Evolutionary conservation across 495 filamentous ascomycete species (phyloP), one percentile per base, ranked within the genome.

Genomic region (Penicillium robsamsonii): DNA sequence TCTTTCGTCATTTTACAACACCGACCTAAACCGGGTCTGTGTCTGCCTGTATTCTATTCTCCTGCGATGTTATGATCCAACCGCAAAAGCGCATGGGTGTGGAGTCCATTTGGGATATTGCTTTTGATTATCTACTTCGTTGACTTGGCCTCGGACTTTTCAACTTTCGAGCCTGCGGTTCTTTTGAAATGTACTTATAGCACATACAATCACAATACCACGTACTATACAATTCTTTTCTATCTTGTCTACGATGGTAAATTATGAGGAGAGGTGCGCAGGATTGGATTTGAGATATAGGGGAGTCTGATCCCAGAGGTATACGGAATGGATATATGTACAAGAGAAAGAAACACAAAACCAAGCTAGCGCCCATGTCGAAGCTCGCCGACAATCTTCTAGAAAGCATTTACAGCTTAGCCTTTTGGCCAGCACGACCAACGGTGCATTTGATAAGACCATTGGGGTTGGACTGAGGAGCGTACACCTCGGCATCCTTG

Each of bases 381-480:
- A 46, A 33, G n/a, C 41, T 51, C 22, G 11, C 55, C 49, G 50
- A 50, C 29, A 35, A 13, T 20, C 35, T 15, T 38, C 31, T 31
- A 18, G 12, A 27, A 33, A 46, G 53, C 47, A 50, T 66, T 59
- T 71, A 78, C 59, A 78, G 65, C 59, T 73, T 75, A 46, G 74
- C 63, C 65, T 75, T 78, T 37, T 63, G 62, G 57, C 64, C 59
- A 27, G 70, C 78, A 45, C 94, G 85, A 37, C 83, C 83, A 42
- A 98, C 91, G 30, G 91, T 95, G 78, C 92, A 95, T 71, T 96
- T 88, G 79, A 98, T 98, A 57, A 98, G 81, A 42, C 94, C 94
- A 68, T 97, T 98, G 46, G 94, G 94, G 61, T 87, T 81, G 8
- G 88, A 88, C 75, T 97, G 94, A 17, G 94, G 94, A 29, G 89